phyloP scores from a whole-genome alignment of 352 stramenopile species.

The Phytophthora hybrid region DNA sequence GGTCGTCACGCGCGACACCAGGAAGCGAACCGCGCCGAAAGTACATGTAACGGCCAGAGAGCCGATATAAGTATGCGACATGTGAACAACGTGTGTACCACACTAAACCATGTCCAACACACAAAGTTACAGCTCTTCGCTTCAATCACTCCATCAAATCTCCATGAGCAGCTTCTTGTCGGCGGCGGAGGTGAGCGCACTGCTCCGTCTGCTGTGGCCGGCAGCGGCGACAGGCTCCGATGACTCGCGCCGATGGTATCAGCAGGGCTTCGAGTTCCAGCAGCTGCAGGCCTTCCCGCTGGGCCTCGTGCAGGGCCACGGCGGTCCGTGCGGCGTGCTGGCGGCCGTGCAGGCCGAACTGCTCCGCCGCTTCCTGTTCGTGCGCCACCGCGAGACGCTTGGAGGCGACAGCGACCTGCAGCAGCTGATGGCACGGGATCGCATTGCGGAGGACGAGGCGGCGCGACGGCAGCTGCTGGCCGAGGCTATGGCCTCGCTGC shows the following conservation, averaged over 20 bases:
- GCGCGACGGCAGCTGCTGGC: conserved; percentile 32
- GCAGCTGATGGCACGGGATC: conserved; percentile 17
- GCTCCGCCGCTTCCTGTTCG: conserved; percentile 65
- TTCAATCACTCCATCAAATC: conserved; percentile 12
- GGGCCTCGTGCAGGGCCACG: conserved; percentile 79
- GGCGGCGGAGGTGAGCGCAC: conserved; percentile 20
- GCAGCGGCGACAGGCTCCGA: conserved; percentile 15
- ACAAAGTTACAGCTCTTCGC: neutral
- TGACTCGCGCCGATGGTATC: conserved; percentile 60
- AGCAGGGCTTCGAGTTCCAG: conserved; percentile 68
- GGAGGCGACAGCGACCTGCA: conserved; percentile 19
- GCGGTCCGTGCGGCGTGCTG: conserved; percentile 85
- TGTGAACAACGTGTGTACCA: conserved; percentile 9
- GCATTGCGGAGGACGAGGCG: conserved; percentile 20
- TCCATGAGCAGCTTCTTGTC: conserved; percentile 26
- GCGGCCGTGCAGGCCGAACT: conserved; percentile 82
- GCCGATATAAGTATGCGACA: neutral
- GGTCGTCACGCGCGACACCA: neutral
- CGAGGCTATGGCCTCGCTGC: conserved; percentile 44
- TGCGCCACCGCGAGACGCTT: conserved; percentile 21
- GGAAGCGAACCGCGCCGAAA: neutral
- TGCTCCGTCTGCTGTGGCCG: conserved; percentile 59
- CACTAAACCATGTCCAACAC: neutral
- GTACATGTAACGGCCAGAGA: neutral
- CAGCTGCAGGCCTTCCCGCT: conserved; percentile 46